Evolutionary conservation across 2,329 filamentous ascomycete genomes (phyloP).

Genomic region (Nothophoma quercina): DNA sequence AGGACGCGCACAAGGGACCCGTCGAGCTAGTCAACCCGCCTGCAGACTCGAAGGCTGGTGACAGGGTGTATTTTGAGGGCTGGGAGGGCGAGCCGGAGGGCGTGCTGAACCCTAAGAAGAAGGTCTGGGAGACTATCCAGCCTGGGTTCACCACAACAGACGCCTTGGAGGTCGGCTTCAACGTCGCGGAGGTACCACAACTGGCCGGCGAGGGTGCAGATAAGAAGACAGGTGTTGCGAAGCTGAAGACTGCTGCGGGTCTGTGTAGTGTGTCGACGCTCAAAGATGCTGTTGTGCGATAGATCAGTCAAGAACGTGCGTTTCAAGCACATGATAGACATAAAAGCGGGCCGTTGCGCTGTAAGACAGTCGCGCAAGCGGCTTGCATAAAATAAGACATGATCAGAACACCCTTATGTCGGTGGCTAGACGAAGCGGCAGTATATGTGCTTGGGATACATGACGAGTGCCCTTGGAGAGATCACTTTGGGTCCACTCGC

Average conservation of each 20-base stretch:
- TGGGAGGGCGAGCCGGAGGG: conserved; percentile 94
- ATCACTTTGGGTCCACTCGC: no score
- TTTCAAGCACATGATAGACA: not conserved
- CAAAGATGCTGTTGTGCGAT: conserved; percentile 83
- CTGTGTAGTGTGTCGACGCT: conserved; percentile 84
- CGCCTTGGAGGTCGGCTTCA: conserved; percentile 82
- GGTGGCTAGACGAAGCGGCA: no score
- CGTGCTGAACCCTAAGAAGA: conserved; percentile 98
- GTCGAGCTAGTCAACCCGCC: conserved; percentile 93
- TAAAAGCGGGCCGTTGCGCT: not conserved
- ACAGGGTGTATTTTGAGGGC: conserved; percentile 91
- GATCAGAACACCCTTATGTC: not conserved
- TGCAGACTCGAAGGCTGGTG: conserved; percentile 78
- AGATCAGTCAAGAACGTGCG: conserved; percentile 37
- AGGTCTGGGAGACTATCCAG: conserved; percentile 97
- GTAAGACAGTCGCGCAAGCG: not conserved
- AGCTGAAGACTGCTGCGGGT: conserved; percentile 79
- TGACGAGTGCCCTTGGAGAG: no score
- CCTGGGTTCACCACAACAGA: conserved; percentile 93
- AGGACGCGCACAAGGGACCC: conserved; percentile 83
- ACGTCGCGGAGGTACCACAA: conserved; percentile 78
- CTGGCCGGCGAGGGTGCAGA: conserved; percentile 72
- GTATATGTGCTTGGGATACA: no score
- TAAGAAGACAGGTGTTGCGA: conserved; percentile 63
- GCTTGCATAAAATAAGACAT: not conserved